phyloP scores from a whole-genome alignment of 306 rosid genomes.

The Astragalus membranaceus region DNA sequence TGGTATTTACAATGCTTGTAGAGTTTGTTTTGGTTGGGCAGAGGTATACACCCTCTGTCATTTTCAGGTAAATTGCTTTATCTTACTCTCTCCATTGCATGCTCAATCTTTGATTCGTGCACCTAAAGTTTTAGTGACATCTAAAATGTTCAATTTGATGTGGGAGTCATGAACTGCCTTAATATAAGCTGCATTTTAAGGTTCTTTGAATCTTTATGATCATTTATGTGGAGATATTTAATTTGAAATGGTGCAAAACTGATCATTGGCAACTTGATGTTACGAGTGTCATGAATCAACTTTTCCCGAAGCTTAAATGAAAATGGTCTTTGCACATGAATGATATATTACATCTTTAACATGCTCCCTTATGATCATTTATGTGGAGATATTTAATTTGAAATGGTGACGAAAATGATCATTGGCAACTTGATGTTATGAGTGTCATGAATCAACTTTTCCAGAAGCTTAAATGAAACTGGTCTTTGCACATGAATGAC shows the following conservation, averaged over 20 bases:
- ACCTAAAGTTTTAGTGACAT: neutral
- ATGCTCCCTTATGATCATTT: neutral
- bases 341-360: neutral
- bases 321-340: neutral
- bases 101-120: neutral
- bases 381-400: neutral
- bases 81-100: conserved; percentile 11
- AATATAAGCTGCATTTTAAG: neutral
- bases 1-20: conserved; percentile 80
- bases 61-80: conserved; percentile 63
- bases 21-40: conserved; percentile 77
- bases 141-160: neutral
- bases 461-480: neutral
- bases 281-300: neutral
- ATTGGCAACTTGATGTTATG: neutral
- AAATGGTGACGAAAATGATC: neutral
- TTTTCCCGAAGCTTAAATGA: neutral
- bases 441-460: neutral
- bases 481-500: neutral
- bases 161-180: neutral
- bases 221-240: neutral
- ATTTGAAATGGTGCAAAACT: neutral
- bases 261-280: neutral
- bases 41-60: conserved; percentile 61
- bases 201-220: neutral